phyloP scores from a whole-genome alignment of 31 red algal species.

The Asparagopsis taxiformis region DNA sequence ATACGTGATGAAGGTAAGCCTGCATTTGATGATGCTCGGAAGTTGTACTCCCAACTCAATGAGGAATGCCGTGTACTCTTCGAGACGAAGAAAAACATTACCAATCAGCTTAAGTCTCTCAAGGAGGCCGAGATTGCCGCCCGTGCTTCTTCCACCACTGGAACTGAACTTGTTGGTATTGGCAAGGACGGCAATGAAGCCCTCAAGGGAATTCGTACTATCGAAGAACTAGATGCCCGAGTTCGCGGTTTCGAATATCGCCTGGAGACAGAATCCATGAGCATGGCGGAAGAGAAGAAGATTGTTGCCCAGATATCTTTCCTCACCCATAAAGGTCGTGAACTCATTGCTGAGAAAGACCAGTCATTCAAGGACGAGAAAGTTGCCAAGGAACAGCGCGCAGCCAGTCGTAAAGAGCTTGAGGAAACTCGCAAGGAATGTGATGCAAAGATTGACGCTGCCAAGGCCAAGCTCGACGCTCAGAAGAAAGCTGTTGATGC shows the following conservation, averaged over 20 bases:
- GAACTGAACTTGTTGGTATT: constrained; percentile 42
- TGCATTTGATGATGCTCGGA: constrained; percentile 45
- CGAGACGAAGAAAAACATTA: constrained; percentile 49
- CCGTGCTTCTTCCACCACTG: background rate
- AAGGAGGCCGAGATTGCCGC: constrained; percentile 38
- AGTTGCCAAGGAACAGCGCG: constrained; percentile 52
- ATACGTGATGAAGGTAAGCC: constrained; percentile 51
- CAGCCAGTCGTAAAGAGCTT: constrained; percentile 52
- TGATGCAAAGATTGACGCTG: constrained; percentile 71
- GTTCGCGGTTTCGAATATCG: constrained; percentile 64
- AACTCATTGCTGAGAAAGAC: constrained; percentile 41
- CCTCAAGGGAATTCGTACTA: constrained; percentile 60
- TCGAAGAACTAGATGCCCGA: constrained; percentile 75
- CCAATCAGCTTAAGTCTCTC: constrained; percentile 58
- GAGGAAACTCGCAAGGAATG: constrained; percentile 63
- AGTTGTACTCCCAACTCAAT: constrained; percentile 32
- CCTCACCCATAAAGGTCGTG: constrained; percentile 67
- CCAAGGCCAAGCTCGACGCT: constrained; percentile 66
- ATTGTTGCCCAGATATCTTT: constrained; percentile 72
- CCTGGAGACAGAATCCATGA: constrained; percentile 47
- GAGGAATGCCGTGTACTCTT: constrained; percentile 63
- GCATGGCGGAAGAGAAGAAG: constrained; percentile 84
- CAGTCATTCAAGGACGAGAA: constrained; percentile 53
- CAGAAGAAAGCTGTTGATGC: constrained; percentile 68
- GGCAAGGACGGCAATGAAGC: constrained; percentile 69